Evolutionary conservation across 495 filamentous ascomycete genomes (phyloP).

Genomic region (Pyrenula massariospora): DNA sequence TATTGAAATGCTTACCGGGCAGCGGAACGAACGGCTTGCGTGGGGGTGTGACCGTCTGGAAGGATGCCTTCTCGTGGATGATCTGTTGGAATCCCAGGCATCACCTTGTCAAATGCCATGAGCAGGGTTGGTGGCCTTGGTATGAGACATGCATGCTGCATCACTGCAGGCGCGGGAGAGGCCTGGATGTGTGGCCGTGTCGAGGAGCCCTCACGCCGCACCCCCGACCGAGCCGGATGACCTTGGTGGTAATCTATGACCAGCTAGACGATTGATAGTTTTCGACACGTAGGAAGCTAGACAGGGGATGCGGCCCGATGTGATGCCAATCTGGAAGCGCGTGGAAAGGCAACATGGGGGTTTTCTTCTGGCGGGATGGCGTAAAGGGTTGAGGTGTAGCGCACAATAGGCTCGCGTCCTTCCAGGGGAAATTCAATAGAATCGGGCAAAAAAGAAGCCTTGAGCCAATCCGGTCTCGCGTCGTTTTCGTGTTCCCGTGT

Average conservation of each 20-base stretch:
- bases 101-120: too few species aligned
- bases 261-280: not conserved
- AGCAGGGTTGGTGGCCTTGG: not conserved
- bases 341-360: too few species aligned
- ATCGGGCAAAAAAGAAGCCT: too few species aligned
- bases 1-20: too few species aligned
- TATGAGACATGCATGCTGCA: not conserved
- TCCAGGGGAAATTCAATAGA: not conserved
- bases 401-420: too few species aligned
- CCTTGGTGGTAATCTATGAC: not conserved
- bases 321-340: too few species aligned
- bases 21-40: too few species aligned
- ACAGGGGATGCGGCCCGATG: not conserved
- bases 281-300: not conserved
- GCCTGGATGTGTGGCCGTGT: not conserved
- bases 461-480: not conserved
- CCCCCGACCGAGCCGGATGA: not conserved
- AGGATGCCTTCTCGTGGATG: too few species aligned
- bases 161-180: not conserved
- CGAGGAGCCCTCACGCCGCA: not conserved
- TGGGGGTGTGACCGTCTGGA: too few species aligned
- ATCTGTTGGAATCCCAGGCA: too few species aligned
- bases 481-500: not conserved
- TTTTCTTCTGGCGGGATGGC: not conserved
- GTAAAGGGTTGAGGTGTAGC: too few species aligned